Conservation (phyloP, 805 yeast species). For the Teunomyces gatunensis region DNA sequence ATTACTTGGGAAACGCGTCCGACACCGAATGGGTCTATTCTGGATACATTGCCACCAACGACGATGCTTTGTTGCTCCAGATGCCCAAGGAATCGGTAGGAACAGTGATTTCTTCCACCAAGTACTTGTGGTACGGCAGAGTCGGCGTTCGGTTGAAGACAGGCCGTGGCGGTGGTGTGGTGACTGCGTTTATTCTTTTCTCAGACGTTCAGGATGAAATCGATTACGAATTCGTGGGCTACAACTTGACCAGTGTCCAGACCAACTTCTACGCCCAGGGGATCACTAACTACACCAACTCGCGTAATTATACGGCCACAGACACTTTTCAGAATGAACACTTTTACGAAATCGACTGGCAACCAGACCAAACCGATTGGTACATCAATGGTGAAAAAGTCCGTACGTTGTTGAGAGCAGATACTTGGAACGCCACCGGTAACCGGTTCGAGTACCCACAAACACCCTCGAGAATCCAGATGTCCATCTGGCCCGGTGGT, state of each 20-base stretch:
- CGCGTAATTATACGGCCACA: conserved; percentile 38
- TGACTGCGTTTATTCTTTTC: conserved; percentile 76
- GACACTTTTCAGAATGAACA: conserved; percentile 70
- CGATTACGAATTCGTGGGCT: conserved; percentile 85
- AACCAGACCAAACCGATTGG: conserved; percentile 70
- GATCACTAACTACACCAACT: conserved; percentile 62
- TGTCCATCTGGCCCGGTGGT: conserved; percentile 82
- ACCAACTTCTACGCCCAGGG: conserved; percentile 82
- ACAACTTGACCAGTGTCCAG: conserved; percentile 63
- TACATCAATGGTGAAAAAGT: conserved; percentile 62
- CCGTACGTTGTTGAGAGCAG: conserved; percentile 61
- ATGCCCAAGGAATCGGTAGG: conserved; percentile 79
- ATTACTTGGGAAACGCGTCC: conserved; percentile 69
- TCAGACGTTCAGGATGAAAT: conserved; percentile 89
- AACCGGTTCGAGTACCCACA: conserved; percentile 61
- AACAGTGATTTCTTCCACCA: conserved; percentile 75
- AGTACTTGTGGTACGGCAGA: conserved; percentile 86
- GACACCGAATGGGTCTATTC: conserved; percentile 68
- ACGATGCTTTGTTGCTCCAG: conserved; percentile 58
- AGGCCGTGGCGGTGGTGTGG: conserved; percentile 76
- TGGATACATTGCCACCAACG: conserved; percentile 50
- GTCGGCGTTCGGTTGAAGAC: conserved; percentile 66
- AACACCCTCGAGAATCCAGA: conserved; percentile 70
- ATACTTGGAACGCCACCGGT: conserved; percentile 62
- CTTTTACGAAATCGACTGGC: conserved; percentile 78